These are phyloP conservation scores for Agaricus blazei DNA, from an alignment of 768 basidiomycete genomes.

Conservation along the genomic window DNA sequence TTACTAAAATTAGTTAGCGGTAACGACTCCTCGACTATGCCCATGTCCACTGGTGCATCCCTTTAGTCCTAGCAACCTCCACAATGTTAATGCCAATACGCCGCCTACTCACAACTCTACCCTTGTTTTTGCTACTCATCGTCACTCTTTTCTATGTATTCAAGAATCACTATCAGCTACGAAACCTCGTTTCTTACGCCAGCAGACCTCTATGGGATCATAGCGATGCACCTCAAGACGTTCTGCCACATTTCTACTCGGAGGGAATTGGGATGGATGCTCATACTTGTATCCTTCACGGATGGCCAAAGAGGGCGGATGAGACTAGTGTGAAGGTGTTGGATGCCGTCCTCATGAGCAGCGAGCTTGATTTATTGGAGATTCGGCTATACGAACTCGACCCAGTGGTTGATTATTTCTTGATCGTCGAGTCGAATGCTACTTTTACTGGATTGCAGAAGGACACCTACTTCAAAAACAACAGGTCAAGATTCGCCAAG, in stretches of 20 bases:
- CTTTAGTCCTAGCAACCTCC: neutral
- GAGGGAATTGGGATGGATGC: constrained; percentile 42
- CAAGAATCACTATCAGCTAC: constrained; percentile 45
- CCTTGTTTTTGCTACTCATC: constrained; percentile 27
- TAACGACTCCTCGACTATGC: neutral
- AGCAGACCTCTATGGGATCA: constrained; percentile 59
- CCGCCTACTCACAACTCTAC: constrained; percentile 24
- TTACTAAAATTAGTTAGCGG: neutral
- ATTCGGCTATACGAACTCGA: constrained; percentile 59
- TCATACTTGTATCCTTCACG: constrained; percentile 46
- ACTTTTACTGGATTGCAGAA: constrained; percentile 61
- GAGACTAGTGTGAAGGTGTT: constrained; percentile 36
- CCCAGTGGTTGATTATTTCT: constrained; percentile 50
- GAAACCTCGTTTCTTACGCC: constrained; percentile 48
- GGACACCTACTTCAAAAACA: constrained; percentile 41
- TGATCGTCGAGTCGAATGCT: constrained; percentile 56
- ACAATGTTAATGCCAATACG: constrained; percentile 20
- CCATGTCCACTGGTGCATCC: constrained; percentile 13
- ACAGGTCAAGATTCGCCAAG: constrained; percentile 40
- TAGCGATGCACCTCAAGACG: constrained; percentile 38
- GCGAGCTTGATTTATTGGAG: constrained; percentile 59
- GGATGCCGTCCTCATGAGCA: constrained; percentile 59
- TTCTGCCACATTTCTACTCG: constrained; percentile 53
- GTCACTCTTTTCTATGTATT: constrained; percentile 28
- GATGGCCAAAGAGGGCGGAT: constrained; percentile 39